Base-by-base conservation (phyloP, 2,329 filamentous ascomycete species). In the Lecanicillium sp. region DNA sequence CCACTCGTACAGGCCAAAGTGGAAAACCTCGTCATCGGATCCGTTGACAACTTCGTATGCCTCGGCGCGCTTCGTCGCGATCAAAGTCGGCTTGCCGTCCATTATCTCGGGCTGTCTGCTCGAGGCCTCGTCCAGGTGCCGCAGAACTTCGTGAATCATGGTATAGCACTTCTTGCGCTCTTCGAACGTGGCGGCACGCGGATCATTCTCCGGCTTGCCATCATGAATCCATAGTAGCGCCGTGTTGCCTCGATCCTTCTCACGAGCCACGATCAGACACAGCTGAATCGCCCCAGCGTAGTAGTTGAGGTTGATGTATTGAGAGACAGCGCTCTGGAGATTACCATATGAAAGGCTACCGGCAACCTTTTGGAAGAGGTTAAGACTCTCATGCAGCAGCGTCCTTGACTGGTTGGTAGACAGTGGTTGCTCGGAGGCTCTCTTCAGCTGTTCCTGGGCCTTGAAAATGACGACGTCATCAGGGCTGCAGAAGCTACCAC, bases 391-490 rank as follows among this genome's bases (percentile, higher is more conserved):
- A 49, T 89, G 89, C 17, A 98, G 72, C 27, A 95, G 66, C 32
- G 81, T 80, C 25, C 89, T 79, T 5, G 84, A 86, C 37, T 79
- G 71, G 49, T 89, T 90, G 4, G 79, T 79, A 53, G 88, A 87
- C 4, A 73, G 68, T 9, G 80, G 78, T 34, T 85, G 78, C 57
- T 96, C 89, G 3, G 81, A 80, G 1, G 90, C 90, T 49, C 87
- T 78, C 68, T 95, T 94, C 38, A 97, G 68, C 52, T 90, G 85
- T 60, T 98, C 92, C 57, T 97, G 90, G 0, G 92, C 92, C 62
- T 95, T 97, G 79, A 98, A 98, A 49, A 96, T 90, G 47, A 97
- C 81, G 2, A 97, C 92, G 64, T 98, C 92, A 47, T 98, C 90
- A 1, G 90, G 81, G 53, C 89, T 96, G 60, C 92, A 98, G 72